These are phyloP conservation scores for Auriculariales sp. DNA, from an alignment of 768 basidiomycete genomes.

Conservation along the genomic window DNA sequence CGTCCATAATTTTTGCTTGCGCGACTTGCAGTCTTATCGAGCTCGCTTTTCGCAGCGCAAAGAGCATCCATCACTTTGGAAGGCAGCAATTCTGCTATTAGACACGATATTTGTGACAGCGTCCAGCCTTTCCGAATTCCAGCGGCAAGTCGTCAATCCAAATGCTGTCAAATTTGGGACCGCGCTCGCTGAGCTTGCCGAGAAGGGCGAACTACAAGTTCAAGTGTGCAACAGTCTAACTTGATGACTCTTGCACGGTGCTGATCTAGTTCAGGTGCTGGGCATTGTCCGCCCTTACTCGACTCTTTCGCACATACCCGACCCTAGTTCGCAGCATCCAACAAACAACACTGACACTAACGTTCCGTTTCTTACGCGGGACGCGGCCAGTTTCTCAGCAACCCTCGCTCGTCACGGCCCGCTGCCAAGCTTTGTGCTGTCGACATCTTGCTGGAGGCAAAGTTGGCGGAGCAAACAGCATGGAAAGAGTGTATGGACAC, in stretches of 20 bases:
- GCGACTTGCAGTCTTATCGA: too few relatives aligned
- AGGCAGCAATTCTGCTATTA: constrained; percentile 51
- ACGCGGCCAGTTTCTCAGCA: too few relatives aligned
- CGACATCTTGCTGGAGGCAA: constrained; percentile 69
- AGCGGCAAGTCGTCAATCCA: constrained; percentile 61
- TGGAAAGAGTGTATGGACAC: constrained; percentile 72
- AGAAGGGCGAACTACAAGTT: constrained; percentile 37
- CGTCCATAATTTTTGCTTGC: constrained; percentile 30
- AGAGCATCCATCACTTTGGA: constrained; percentile 44
- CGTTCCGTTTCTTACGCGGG: constrained; percentile 39
- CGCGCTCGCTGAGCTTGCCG: constrained; percentile 39
- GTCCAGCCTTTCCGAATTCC: constrained; percentile 57
- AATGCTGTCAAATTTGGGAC: constrained; percentile 57
- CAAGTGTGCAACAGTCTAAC: constrained; percentile 27
- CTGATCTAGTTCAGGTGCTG: constrained; percentile 22
- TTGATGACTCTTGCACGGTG: too few relatives aligned
- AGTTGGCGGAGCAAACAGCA: constrained; percentile 47
- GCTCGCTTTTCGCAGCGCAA: constrained; percentile 36
- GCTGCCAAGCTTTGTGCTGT: constrained; percentile 45
- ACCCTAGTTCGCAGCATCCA: constrained; percentile 46
- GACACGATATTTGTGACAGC: constrained; percentile 45
- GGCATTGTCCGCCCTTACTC: constrained; percentile 33
- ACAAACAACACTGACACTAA: too few relatives aligned
- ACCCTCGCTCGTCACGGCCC: constrained; percentile 29
- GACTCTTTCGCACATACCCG: constrained; percentile 52